These are phyloP conservation scores for Polychaeton citri DNA, from an alignment of 2,329 filamentous ascomycete genomes.

Conservation along the genomic window DNA sequence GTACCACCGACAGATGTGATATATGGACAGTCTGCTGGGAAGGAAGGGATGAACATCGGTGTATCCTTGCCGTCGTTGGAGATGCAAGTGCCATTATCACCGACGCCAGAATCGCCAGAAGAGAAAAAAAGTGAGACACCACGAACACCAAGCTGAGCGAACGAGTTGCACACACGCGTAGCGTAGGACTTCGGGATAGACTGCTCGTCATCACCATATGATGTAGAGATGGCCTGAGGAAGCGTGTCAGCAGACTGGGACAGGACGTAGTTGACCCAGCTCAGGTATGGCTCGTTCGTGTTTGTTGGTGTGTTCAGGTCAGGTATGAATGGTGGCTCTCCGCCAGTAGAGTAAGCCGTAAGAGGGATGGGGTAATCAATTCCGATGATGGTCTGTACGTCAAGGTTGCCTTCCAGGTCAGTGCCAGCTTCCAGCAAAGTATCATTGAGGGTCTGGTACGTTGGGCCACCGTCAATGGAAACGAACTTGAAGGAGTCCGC, in stretches of 20 bases:
- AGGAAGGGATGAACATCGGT: constrained; percentile 30
- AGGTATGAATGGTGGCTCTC: constrained; percentile 39
- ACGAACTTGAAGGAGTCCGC: constrained; percentile 44
- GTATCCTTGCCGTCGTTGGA: constrained; percentile 33
- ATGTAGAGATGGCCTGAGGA: constrained; percentile 50
- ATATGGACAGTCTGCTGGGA: constrained; percentile 35
- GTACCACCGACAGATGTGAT: constrained; percentile 36
- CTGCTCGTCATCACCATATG: constrained; percentile 56
- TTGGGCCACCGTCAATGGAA: constrained; percentile 43
- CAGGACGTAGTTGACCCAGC: constrained; percentile 47
- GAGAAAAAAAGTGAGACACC: constrained; percentile 53
- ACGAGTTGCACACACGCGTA: constrained; percentile 47
- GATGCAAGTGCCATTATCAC: constrained; percentile 30
- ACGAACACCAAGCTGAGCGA: constrained; percentile 51
- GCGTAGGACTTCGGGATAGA: constrained; percentile 49
- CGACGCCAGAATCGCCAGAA: constrained; percentile 49
- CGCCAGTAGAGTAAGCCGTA: constrained; percentile 47
- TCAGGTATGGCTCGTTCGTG: constrained; percentile 56
- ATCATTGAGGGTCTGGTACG: constrained; percentile 28
- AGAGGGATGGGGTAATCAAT: constrained; percentile 43
- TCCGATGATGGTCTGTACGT: constrained; percentile 47
- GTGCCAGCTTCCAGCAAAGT: constrained; percentile 14
- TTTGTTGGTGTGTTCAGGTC: constrained; percentile 34
- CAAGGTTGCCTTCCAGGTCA: constrained; percentile 48
- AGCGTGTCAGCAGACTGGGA: constrained; percentile 35